Evolutionary conservation across 345 rosid species (phyloP).

Genomic region (Moricandia moricandioides): DNA sequence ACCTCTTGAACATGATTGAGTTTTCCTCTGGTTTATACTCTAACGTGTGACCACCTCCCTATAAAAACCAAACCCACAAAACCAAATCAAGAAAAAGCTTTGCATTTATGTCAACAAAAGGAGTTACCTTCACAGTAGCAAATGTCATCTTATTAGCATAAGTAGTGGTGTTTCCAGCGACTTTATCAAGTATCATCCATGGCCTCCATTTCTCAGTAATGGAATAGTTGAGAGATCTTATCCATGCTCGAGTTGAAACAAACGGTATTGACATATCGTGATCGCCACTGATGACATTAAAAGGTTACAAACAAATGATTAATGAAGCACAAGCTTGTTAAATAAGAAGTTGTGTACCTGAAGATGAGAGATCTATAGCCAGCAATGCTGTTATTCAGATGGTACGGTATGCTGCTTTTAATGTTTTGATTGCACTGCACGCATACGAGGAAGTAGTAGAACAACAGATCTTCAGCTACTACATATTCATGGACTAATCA

Average conservation of each 20-base stretch:
- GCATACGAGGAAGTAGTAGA: no score
- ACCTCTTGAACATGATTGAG: constrained; percentile 41
- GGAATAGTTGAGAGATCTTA: constrained; percentile 50
- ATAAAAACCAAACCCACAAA: neutral
- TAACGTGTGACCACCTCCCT: constrained; percentile 67
- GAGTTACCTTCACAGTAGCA: constrained; percentile 59
- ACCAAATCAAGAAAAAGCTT: neutral
- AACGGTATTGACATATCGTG: constrained; percentile 57
- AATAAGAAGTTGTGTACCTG: constrained; percentile 17
- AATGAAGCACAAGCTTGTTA: neutral
- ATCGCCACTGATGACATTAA: constrained; percentile 47
- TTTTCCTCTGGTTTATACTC: constrained; percentile 47
- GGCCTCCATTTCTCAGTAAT: constrained; percentile 59
- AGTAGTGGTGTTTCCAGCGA: constrained; percentile 26
- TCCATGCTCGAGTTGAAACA: constrained; percentile 59
- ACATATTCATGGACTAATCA: no score
- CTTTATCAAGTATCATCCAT: constrained; percentile 51
- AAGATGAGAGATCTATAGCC: constrained; percentile 31
- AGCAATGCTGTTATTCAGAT: constrained; percentile 8
- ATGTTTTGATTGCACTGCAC: neutral
- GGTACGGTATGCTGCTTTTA: constrained; percentile 25
- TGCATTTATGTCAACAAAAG: neutral
- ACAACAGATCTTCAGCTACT: no score
- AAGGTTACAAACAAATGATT: neutral
- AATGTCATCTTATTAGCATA: constrained; percentile 63